phyloP scores from a whole-genome alignment of 805 yeast species.

The Sugiyamaella valdiviana region DNA sequence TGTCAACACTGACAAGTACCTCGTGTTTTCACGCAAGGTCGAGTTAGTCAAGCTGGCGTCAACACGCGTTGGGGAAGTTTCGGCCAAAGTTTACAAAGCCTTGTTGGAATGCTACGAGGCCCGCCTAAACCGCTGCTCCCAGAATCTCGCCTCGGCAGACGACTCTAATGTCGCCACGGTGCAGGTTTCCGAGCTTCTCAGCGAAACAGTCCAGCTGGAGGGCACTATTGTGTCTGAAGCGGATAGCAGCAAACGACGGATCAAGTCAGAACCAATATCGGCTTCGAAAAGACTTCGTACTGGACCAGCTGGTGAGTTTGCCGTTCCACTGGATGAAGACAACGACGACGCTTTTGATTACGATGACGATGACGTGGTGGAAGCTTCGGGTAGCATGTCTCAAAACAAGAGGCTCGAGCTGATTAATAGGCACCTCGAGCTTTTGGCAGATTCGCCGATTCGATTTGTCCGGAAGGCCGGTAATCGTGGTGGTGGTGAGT shows the following conservation, averaged over 20 bases:
- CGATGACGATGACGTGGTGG: conserved; percentile 24
- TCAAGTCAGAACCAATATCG: not conserved
- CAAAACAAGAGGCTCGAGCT: conserved; percentile 3
- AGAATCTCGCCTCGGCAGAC: conserved; percentile 24
- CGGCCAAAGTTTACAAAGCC: conserved; percentile 57
- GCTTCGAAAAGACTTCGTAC: conserved; percentile 5
- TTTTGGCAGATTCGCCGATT: conserved; percentile 49
- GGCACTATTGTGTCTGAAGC: conserved; percentile 15
- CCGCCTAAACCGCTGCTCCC: conserved; percentile 33
- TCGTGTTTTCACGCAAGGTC: conserved; percentile 57
- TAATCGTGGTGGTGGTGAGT: conserved; percentile 46
- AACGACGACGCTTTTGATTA: conserved; percentile 30
- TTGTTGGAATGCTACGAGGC: conserved; percentile 55
- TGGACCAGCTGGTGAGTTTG: not conserved
- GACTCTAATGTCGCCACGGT: conserved; percentile 33
- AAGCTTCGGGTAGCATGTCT: not conserved
- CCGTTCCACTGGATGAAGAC: conserved; percentile 23
- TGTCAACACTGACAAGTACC: conserved; percentile 59
- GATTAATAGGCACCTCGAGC: conserved; percentile 59
- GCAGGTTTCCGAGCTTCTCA: conserved; percentile 25
- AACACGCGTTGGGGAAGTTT: conserved; percentile 62
- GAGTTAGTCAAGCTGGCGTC: conserved; percentile 58
- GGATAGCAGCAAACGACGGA: conserved; percentile 2
- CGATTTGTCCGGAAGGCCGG: conserved; percentile 55
- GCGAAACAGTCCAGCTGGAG: conserved; percentile 18